These are phyloP conservation scores for Monosporascus sp. DNA, from an alignment of 2,329 filamentous ascomycete species.

Conservation along the genomic window DNA sequence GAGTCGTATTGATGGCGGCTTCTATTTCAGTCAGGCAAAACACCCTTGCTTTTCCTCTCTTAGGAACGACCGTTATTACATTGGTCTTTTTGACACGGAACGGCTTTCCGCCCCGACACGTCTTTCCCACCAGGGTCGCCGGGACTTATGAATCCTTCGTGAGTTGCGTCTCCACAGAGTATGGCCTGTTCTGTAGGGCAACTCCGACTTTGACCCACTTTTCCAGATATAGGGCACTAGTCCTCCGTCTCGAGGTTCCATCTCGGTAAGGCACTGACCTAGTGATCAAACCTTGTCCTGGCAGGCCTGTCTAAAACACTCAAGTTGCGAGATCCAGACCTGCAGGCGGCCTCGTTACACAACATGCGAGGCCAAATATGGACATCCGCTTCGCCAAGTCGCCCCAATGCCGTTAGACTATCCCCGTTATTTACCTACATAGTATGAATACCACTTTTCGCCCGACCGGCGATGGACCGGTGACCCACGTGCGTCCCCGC, in stretches of 20 bases:
- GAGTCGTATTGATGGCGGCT: not conserved
- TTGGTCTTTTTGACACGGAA: not conserved
- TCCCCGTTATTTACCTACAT: no score
- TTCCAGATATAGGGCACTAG: not conserved
- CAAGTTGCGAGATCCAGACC: not conserved
- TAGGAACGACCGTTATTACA: not conserved
- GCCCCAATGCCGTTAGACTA: not conserved
- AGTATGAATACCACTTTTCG: no score
- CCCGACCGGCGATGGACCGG: not conserved
- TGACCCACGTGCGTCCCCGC: not conserved
- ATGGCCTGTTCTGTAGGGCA: not conserved
- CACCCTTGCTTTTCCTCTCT: not conserved
- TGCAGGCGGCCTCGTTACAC: not conserved
- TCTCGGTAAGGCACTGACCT: not conserved
- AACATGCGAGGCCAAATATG: not conserved
- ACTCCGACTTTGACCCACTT: not conserved
- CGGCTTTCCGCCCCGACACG: not conserved
- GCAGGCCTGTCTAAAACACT: not conserved
- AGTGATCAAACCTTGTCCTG: not conserved
- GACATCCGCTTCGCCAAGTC: not conserved
- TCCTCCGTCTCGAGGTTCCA: not conserved
- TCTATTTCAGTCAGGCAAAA: not conserved
- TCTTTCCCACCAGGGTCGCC: not conserved
- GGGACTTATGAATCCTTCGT: not conserved
- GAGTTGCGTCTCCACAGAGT: not conserved